These are phyloP conservation scores for Ceriops tagal DNA, from an alignment of 345 rosid species.

Conservation along the genomic window DNA sequence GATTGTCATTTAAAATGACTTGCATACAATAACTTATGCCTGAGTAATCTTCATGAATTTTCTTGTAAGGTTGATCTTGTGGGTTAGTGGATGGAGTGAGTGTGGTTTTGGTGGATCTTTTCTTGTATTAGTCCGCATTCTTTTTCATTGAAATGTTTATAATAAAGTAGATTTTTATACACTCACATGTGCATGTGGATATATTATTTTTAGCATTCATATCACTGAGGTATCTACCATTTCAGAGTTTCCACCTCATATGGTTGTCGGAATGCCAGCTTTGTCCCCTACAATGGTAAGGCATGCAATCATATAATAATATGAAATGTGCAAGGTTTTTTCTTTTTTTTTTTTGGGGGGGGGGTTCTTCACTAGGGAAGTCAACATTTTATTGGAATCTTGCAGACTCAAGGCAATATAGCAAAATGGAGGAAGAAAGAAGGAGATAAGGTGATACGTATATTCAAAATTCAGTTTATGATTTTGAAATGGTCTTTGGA, in stretches of 20 bases:
- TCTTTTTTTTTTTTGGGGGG: neutral
- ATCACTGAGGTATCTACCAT: slow-evolving; percentile 15
- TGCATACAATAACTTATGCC: no score
- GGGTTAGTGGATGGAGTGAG: no score
- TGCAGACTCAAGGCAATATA: slow-evolving; percentile 92
- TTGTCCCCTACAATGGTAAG: slow-evolving; percentile 98
- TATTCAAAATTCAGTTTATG: slow-evolving; percentile 3
- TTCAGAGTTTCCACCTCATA: slow-evolving; percentile 61
- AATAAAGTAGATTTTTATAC: neutral
- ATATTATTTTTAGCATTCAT: neutral
- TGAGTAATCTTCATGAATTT: no score
- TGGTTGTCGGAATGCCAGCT: slow-evolving; percentile 87
- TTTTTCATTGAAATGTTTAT: neutral
- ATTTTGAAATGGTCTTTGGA: slow-evolving; percentile 17
- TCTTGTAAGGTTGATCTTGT: no score
- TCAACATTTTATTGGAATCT: slow-evolving; percentile 24
- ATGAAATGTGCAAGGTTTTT: neutral
- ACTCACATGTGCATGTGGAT: neutral
- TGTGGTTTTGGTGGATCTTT: neutral
- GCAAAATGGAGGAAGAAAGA: slow-evolving; percentile 92
- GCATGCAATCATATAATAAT: slow-evolving; percentile 6
- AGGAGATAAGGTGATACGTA: slow-evolving; percentile 76
- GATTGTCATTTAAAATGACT: no score
- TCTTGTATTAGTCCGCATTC: neutral
- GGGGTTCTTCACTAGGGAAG: slow-evolving; percentile 19